These are phyloP conservation scores for Trichophyton verrucosum DNA, from an alignment of 2,329 filamentous ascomycete genomes.

Conservation along the genomic window DNA sequence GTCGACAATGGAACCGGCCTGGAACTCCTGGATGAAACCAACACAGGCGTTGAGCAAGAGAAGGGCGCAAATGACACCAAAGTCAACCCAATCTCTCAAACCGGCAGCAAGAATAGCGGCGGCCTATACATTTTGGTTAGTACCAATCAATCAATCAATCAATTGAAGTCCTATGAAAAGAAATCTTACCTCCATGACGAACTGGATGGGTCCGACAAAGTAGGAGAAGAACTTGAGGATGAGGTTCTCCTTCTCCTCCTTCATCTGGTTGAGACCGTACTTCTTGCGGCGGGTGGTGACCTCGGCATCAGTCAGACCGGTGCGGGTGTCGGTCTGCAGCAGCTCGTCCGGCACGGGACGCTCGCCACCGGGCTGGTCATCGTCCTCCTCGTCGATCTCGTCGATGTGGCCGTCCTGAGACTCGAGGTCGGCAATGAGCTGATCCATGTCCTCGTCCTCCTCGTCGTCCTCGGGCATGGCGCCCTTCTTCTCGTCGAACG, in stretches of 20 bases:
- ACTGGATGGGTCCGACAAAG: constrained; percentile 82
- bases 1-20: constrained; percentile 80
- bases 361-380: constrained; percentile 40
- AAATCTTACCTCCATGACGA: constrained; percentile 71
- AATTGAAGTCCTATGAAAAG: constrained; percentile 6
- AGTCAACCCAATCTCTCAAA: constrained; percentile 83
- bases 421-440: constrained; percentile 76
- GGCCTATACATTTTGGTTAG: constrained; percentile 34
- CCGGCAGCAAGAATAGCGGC: constrained; percentile 70
- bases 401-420: constrained; percentile 60
- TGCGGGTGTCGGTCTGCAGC: constrained; percentile 61
- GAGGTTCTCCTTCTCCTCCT: constrained; percentile 77
- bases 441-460: constrained; percentile 72
- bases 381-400: constrained; percentile 51
- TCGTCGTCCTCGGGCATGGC: constrained; percentile 47
- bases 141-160: background rate
- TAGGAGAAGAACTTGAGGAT: constrained; percentile 70
- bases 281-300: constrained; percentile 53
- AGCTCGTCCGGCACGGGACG: constrained; percentile 59
- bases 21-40: constrained; percentile 80
- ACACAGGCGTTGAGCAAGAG: constrained; percentile 74
- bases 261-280: constrained; percentile 79
- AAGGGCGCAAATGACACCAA: constrained; percentile 77
- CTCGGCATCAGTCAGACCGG: constrained; percentile 61
- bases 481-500: constrained; percentile 14